Conservation (phyloP, 1,284 basidiomycete genomes). For the Anthracocystis panici-leucophaei region DNA sequence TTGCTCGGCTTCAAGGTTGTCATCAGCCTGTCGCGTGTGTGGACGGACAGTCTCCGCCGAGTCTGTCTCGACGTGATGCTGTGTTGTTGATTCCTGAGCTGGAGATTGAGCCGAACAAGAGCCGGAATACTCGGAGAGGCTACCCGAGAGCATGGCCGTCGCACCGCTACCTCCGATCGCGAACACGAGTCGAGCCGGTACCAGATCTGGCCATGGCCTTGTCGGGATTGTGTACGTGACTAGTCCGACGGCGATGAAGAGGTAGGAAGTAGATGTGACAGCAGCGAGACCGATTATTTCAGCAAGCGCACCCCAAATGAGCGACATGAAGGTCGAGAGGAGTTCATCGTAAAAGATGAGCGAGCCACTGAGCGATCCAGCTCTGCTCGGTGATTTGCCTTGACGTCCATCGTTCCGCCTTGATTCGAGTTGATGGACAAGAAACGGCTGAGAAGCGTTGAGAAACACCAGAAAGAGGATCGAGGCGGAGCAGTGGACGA, state of each 20-base stretch:
- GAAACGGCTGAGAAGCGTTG: slow-evolving; percentile 56
- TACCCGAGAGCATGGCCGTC: slow-evolving; percentile 56
- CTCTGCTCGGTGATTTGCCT: slow-evolving; percentile 14
- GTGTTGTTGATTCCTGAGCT: neutral
- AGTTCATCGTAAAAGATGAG: slow-evolving; percentile 60
- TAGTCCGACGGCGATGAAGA: slow-evolving; percentile 48
- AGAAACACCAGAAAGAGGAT: slow-evolving; percentile 61
- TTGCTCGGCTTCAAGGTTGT: neutral
- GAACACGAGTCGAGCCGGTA: slow-evolving; percentile 54
- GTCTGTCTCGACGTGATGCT: slow-evolving; percentile 3
- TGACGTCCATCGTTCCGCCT: neutral
- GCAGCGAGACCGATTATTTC: slow-evolving; percentile 44
- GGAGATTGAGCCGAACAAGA: neutral
- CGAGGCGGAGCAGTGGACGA: slow-evolving; percentile 50
- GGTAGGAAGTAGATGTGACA: slow-evolving; percentile 48
- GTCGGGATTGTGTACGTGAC: slow-evolving; percentile 43
- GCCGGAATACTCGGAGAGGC: slow-evolving; percentile 35
- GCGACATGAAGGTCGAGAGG: slow-evolving; percentile 46
- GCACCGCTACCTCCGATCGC: slow-evolving; percentile 55
- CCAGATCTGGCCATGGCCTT: slow-evolving; percentile 53
- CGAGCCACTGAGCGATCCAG: slow-evolving; percentile 58
- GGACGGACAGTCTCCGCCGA: slow-evolving; percentile 13
- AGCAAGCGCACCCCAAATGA: slow-evolving; percentile 54
- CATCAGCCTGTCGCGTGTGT: neutral
- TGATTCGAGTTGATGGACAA: slow-evolving; percentile 55